Base-by-base conservation (phyloP, 305 asterid species). In the Fraxinus albicans region DNA sequence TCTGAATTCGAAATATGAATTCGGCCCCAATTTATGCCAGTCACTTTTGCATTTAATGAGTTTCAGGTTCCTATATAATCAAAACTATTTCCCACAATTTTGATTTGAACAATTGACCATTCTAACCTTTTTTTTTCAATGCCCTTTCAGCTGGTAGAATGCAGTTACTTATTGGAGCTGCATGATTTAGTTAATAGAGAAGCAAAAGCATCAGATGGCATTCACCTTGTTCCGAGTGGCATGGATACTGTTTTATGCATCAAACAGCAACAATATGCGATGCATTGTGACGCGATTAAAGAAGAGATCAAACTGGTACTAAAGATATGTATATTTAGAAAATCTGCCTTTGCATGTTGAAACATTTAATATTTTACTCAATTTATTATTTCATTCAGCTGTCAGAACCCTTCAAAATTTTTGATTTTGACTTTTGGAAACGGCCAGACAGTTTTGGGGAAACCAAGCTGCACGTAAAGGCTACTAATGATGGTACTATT, bases 351-450 rank as follows among this genome's bases (percentile, higher is more conserved):
- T 58, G 34, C 74, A 25, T 38, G 8, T 8, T 10, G 19, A 73
- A 70, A 4, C 40, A n/a, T 70, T 31, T 21, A 17, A 63, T 44
- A 55, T 38, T 80, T 79, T 84, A 78, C 86, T 84, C 33, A 75
- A 86, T 77, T 80, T 83, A 83, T 82, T 78, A 79, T 67, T 83
- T 73, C 80, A 76, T 89, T 73, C 90, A 94, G 99, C 93, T 96
- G 50, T 94, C 98, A 83, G 98, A 92, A 81, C 98, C 99, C 75
- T 94, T 94, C 91, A 90, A 92, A 91, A 83, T 94, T 84, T 96
- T 94, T 89, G 98, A 93, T 44, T 94, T 96, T 87, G 99, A 96
- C 85, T 96, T 96, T 81, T 96, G 95, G 97, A 96, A 85, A 92
- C 89, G 97, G 87, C 99, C 98, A 44, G 97, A 92, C 42, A 91